Percentiles rank a stretch among this genome's conserved stretches.
phyloP scores from a whole-genome alignment of 257 asterid species.

The Penstemon davidsonii region DNA sequence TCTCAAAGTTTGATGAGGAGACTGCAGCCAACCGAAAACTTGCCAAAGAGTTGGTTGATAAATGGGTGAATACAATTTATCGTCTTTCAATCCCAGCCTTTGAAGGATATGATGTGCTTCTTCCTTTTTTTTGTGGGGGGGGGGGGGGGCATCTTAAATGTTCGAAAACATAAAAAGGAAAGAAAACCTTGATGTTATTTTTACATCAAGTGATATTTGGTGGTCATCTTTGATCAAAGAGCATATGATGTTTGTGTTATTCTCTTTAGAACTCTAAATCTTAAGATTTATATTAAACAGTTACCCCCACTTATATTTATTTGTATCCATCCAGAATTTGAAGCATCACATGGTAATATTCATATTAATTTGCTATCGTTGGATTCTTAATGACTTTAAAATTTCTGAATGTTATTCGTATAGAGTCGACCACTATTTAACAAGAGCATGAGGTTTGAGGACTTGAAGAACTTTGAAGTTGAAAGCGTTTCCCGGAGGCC shows the following conservation, averaged over 20 bases:
- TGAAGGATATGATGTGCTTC: background rate
- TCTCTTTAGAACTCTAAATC: background rate
- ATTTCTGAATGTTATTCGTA: conserved; percentile 30
- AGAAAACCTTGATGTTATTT: background rate
- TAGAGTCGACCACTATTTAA: conserved; percentile 97
- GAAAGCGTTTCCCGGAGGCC: conserved; percentile 58
- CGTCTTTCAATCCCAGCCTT: background rate
- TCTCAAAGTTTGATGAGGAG: conserved; percentile 95
- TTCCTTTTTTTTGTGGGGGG: background rate
- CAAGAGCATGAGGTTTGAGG: conserved; percentile 71
- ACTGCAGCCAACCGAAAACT: conserved; percentile 85
- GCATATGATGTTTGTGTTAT: background rate
- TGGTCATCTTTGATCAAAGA: conserved; percentile 10
- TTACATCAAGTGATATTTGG: background rate
- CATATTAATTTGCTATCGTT: background rate
- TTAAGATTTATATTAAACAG: background rate
- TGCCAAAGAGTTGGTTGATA: conserved; percentile 97
- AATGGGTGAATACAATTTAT: conserved; percentile 65
- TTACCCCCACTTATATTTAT: background rate
- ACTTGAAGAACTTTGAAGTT: conserved; percentile 57
- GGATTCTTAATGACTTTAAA: conserved; percentile 19
- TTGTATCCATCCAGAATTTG: background rate
- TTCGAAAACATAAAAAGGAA: background rate
- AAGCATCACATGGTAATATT: background rate
- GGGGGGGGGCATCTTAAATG: background rate